Percentiles rank a stretch among this genome's conserved stretches.
Conservation (phyloP, 1,284 basidiomycete genomes). For the Fomitopsis schrenkii region DNA sequence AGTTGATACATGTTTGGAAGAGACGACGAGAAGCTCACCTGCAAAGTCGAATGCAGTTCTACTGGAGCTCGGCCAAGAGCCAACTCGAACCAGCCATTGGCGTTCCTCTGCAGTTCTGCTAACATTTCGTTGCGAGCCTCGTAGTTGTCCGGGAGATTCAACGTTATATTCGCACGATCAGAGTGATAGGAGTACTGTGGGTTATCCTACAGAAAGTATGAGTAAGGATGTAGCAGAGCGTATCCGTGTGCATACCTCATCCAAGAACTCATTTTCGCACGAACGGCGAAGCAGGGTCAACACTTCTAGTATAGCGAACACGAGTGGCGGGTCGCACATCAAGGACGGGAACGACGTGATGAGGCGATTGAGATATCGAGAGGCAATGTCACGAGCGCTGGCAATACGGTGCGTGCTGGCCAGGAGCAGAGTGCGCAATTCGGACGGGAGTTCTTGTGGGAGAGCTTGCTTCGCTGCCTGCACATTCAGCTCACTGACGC, state of each 20-base stretch:
- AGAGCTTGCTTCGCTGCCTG: slow-evolving; percentile 80
- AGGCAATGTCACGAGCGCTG: slow-evolving; percentile 80
- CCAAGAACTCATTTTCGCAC: slow-evolving; percentile 88
- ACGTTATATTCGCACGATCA: slow-evolving; percentile 66
- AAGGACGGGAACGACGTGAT: slow-evolving; percentile 93
- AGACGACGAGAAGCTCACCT: slow-evolving; percentile 44
- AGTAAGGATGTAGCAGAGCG: background rate
- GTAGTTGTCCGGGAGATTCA: slow-evolving; percentile 89
- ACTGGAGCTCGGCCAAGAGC: slow-evolving; percentile 87
- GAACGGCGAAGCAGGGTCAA: slow-evolving; percentile 85
- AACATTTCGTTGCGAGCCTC: slow-evolving; percentile 83
- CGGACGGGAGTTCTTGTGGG: slow-evolving; percentile 66
- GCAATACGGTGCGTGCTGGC: slow-evolving; percentile 81
- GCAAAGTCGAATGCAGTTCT: slow-evolving; percentile 89
- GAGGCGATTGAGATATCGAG: slow-evolving; percentile 80
- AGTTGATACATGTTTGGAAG: background rate
- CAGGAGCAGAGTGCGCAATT: slow-evolving; percentile 77
- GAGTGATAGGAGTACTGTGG: slow-evolving; percentile 85
- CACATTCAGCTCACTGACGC: slow-evolving; percentile 63
- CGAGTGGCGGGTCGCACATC: slow-evolving; percentile 87
- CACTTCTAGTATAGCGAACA: slow-evolving; percentile 89
- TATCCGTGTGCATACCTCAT: slow-evolving; percentile 62
- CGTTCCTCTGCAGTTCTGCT: slow-evolving; percentile 67
- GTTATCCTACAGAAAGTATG: slow-evolving; percentile 61
- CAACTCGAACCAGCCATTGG: slow-evolving; percentile 81